Base-by-base conservation (phyloP, 495 filamentous ascomycete genomes). In the Penicillium cataractarum region DNA sequence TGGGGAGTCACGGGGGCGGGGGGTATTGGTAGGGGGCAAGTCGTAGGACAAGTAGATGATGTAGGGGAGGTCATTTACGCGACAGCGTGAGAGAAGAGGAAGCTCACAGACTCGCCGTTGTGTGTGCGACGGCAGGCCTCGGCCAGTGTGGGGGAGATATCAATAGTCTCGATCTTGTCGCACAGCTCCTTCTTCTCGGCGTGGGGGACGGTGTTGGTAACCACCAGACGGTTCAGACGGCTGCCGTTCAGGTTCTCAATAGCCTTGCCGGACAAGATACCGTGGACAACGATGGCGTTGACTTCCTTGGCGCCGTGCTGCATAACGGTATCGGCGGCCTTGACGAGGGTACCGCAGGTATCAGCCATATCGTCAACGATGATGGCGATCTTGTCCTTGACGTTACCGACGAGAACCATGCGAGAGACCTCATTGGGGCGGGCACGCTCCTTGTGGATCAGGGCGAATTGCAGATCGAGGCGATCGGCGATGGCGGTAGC, bases 371-470 rank as follows among this genome's bases (percentile, higher is more conserved):
- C 90, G 53, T 92, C 92, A 60, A 96, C 90, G 35, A 97, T 89
- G 66, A 94, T 92, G 74, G 86, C 79, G 58, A 87, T 78, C 66
- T 86, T 83, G 74, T 81, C 83, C 49, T 78, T 77, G 35, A 89
- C 84, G 62, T 86, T 85, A 42, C 86, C 87, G 58, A 88, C 87
- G 27, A 92, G 84, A 17, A 96, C 93, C 95, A 99, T 99, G 68
- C 90, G 90, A 22, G 90, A 92, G 64, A 98, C 94, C 75, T 97
- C 95, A 74, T 97, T 97, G 56, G 95, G 94, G 24, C 93, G 86
- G 1, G 93, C 90, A 57, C 95, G 92, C 78, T 98, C 94, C 79
- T 98, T 98, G 86, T 98, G 95, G 71, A 99, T 99, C 33, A 99
- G 87, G n/a, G 95, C 95, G 76, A 99, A 99, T 65, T 90, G 90